These are phyloP conservation scores for Pterocarpus macrocarpus DNA, from an alignment of 306 rosid species.

Conservation along the genomic window DNA sequence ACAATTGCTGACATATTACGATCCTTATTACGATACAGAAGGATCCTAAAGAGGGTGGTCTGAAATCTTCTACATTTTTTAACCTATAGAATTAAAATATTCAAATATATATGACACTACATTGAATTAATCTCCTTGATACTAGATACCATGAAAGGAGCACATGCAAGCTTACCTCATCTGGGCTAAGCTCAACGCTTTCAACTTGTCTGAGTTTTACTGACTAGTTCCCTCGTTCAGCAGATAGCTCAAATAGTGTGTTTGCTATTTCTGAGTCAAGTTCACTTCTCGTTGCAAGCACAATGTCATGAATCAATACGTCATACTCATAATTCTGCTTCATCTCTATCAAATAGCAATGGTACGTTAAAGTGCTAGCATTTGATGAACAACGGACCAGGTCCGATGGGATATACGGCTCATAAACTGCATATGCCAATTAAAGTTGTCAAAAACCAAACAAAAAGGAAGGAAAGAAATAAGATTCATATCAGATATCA, in stretches of 20 bases:
- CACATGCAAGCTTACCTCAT: conserved; percentile 48
- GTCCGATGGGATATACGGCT: conserved; percentile 64
- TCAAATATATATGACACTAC: background rate
- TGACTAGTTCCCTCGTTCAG: conserved; percentile 53
- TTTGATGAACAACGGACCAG: conserved; percentile 48
- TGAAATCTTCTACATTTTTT: conserved; percentile 63
- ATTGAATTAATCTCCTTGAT: background rate
- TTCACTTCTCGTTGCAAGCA: conserved; percentile 61
- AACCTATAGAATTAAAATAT: conserved; percentile 55
- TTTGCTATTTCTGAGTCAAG: conserved; percentile 55
- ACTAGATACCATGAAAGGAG: background rate
- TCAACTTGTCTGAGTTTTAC: conserved; percentile 51
- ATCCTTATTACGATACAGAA: conserved; percentile 44
- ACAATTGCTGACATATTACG: conserved; percentile 25
- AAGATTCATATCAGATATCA: no score
- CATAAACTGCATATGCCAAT: conserved; percentile 48
- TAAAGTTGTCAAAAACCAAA: no score
- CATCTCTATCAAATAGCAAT: conserved; percentile 73
- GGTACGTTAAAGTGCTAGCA: conserved; percentile 41
- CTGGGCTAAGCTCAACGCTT: conserved; percentile 44
- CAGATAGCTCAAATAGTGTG: conserved; percentile 53
- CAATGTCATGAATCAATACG: conserved; percentile 52
- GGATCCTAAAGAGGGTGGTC: conserved; percentile 54
- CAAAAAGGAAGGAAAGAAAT: no score
- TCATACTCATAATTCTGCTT: conserved; percentile 51